A percentile compares a stretch with the other conserved stretches of the same genome.
Conservation (phyloP, 148 eudicot species). For the Rhododendron simsii region DNA sequence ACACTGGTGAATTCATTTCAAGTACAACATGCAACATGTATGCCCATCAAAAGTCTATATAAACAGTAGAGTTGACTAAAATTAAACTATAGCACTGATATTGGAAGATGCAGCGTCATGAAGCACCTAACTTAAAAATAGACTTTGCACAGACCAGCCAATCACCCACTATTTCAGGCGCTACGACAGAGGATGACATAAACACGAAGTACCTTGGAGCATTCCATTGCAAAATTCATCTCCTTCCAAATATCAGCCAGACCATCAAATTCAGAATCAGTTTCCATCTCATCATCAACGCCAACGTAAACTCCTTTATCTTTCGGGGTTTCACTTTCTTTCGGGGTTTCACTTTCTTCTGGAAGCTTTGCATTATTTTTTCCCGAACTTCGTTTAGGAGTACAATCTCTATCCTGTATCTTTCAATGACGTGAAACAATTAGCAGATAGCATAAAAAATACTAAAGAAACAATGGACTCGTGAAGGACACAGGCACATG, state of each 20-base stretch:
- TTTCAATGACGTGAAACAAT: constrained; percentile 8
- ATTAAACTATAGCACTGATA: not conserved
- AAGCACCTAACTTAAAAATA: not conserved
- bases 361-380: constrained; percentile 22
- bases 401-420: constrained; percentile 29
- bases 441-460: not conserved
- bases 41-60: not conserved
- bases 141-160: not conserved
- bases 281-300: constrained; percentile 40
- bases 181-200: not conserved
- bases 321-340: constrained; percentile 16
- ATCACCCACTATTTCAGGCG: not conserved
- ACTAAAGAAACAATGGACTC: not conserved
- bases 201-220: constrained; percentile 59
- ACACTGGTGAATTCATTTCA: not conserved
- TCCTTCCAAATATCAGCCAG: constrained; percentile 82
- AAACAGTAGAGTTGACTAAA: not conserved
- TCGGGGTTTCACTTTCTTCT: constrained; percentile 12
- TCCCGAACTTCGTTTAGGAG: constrained; percentile 13
- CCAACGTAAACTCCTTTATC: constrained; percentile 63
- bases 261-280: constrained; percentile 47
- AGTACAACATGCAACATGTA: not conserved
- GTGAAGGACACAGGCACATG: not conserved
- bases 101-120: not conserved
- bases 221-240: constrained; percentile 72